A percentile compares a stretch with the other conserved stretches of the same genome.
Evolutionary conservation across 768 basidiomycete genomes (phyloP).

Genomic region (Naganishia vishniacii): DNA sequence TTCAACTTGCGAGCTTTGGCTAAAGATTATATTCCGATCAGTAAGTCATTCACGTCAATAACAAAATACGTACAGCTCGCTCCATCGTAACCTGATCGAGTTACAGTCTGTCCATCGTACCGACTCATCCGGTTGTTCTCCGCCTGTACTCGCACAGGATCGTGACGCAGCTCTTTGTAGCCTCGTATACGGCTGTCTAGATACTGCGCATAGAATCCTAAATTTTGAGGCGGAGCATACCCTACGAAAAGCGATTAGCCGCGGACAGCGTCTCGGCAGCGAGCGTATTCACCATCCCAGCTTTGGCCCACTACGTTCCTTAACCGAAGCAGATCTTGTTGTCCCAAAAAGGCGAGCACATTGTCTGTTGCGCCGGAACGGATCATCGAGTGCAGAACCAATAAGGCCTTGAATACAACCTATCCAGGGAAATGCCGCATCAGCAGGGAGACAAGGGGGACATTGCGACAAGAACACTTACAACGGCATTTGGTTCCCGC

Average conservation of each 20-base stretch:
- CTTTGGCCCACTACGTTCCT: conserved; percentile 71
- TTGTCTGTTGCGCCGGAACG: conserved; percentile 94
- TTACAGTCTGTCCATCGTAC: conserved; percentile 11
- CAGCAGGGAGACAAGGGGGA: not conserved
- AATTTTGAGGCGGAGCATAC: conserved; percentile 75
- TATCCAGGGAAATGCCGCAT: conserved; percentile 41
- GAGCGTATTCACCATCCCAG: conserved; percentile 70
- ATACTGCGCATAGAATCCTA: conserved; percentile 80
- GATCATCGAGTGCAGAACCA: conserved; percentile 94
- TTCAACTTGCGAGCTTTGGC: conserved; percentile 63
- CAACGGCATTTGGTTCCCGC: conserved; percentile 84
- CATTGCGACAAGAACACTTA: conserved; percentile 49
- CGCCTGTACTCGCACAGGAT: conserved; percentile 85
- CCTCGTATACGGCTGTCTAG: conserved; percentile 81
- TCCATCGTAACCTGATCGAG: conserved; percentile 26
- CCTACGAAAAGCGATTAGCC: conserved; percentile 53
- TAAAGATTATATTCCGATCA: conserved; percentile 4
- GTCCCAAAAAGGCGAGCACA: conserved; percentile 73
- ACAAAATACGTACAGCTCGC: conserved; percentile 28
- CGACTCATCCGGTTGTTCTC: conserved; percentile 66
- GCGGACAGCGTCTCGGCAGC: not conserved
- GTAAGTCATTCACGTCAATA: not conserved
- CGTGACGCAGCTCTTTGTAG: conserved; percentile 86
- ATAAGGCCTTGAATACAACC: conserved; percentile 96
- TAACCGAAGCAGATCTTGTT: conserved; percentile 68